These are phyloP conservation scores for Tulasnella sp. DNA, from an alignment of 768 basidiomycete species.

Conservation along the genomic window DNA sequence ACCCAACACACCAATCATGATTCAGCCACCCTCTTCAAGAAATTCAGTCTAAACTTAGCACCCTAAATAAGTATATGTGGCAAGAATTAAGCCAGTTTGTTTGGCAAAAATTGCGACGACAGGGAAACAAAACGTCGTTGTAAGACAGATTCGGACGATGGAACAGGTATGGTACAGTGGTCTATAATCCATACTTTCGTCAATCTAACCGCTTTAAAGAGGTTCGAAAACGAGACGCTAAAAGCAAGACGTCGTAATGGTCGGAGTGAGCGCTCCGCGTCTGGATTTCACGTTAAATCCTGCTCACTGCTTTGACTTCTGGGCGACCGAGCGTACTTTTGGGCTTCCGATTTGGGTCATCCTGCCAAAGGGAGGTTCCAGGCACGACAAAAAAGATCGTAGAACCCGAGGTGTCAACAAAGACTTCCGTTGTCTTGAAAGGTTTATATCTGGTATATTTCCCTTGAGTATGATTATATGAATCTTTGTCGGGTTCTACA, in stretches of 20 bases:
- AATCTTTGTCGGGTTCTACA: neutral
- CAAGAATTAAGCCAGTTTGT: no score
- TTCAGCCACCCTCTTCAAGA: no score
- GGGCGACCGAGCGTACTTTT: neutral
- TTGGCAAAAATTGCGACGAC: no score
- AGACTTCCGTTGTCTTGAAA: neutral
- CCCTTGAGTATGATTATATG: neutral
- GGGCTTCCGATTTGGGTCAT: neutral
- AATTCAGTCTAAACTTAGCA: no score
- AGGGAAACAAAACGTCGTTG: no score
- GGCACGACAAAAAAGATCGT: neutral
- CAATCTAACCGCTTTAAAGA: no score
- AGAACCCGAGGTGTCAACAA: neutral
- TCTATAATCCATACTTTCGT: no score
- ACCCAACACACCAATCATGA: no score
- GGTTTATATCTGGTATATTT: neutral
- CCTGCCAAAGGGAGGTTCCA: neutral
- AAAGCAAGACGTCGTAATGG: no score
- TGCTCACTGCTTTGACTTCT: neutral
- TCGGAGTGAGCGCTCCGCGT: neutral
- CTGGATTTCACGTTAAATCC: neutral
- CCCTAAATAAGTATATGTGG: no score
- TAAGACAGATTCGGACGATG: no score
- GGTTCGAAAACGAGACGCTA: neutral
- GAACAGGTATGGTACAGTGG: no score